Evolutionary conservation across 768 basidiomycete genomes (phyloP).

Genomic region (Trichaptum fuscoviolaceum): DNA sequence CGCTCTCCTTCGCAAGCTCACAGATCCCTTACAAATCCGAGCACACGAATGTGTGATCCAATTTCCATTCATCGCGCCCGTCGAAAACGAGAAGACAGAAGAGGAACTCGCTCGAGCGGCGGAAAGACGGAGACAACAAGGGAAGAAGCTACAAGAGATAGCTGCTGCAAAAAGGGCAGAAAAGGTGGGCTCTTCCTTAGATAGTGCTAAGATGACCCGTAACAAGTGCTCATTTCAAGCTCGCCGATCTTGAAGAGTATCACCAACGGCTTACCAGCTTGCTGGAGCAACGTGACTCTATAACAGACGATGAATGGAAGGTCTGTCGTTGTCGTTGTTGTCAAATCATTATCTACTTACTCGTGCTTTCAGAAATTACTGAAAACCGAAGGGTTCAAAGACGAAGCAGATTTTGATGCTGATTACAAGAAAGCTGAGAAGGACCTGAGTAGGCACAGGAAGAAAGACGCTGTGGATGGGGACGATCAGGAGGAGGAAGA

Average conservation of each 20-base stretch:
- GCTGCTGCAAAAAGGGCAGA: constrained; percentile 81
- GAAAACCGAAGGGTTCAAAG: constrained; percentile 65
- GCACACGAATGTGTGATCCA: constrained; percentile 71
- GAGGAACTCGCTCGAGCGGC: constrained; percentile 77
- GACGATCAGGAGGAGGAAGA: constrained; percentile 72
- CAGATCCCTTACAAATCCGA: constrained; percentile 60
- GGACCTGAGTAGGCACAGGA: constrained; percentile 69
- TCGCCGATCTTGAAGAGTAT: constrained; percentile 72
- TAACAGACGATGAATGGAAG: constrained; percentile 72
- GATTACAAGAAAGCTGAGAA: constrained; percentile 82
- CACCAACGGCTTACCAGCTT: constrained; percentile 60
- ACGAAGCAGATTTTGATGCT: constrained; percentile 74
- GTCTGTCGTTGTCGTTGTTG: constrained; percentile 30
- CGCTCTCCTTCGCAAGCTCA: constrained; percentile 57
- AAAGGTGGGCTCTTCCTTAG: constrained; percentile 47
- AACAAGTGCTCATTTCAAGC: constrained; percentile 30
- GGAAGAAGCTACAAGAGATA: constrained; percentile 83
- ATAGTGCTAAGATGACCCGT: neutral
- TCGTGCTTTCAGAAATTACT: constrained; percentile 43
- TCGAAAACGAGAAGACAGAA: constrained; percentile 80
- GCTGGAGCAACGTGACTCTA: constrained; percentile 52
- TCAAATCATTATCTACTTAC: constrained; percentile 7
- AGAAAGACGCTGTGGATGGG: constrained; percentile 72
- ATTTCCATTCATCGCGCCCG: constrained; percentile 69
- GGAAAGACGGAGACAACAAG: constrained; percentile 83